Percentiles rank a stretch among this genome's conserved stretches.
Evolutionary conservation across 176 grass and related monocot genomes (phyloP).

Genomic region (Melocanna baccifera): DNA sequence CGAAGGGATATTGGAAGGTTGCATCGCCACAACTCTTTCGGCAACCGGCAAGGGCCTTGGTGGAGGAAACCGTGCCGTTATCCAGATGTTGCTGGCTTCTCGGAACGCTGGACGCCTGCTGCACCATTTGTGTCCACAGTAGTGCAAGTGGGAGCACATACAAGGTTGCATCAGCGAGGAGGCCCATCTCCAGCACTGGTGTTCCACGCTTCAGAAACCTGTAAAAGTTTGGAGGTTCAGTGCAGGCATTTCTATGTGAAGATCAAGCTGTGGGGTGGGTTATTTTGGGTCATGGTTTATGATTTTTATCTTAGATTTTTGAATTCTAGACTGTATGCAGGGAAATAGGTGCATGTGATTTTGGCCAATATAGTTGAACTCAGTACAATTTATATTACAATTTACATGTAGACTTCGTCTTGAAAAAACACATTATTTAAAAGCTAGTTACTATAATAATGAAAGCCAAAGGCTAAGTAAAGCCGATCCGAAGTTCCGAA

Average conservation of each 20-base stretch:
- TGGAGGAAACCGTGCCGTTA: background rate
- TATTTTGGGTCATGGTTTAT: too few relatives aligned
- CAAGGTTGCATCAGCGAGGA: background rate
- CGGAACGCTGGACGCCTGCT: background rate
- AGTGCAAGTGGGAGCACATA: background rate
- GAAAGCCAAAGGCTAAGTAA: too few relatives aligned
- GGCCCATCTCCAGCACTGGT: background rate
- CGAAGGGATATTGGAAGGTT: background rate
- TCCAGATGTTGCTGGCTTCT: background rate
- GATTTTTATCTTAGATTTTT: too few relatives aligned
- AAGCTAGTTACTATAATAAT: too few relatives aligned
- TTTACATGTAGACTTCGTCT: too few relatives aligned
- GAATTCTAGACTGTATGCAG: too few relatives aligned
- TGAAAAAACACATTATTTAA: too few relatives aligned
- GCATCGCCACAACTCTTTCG: background rate
- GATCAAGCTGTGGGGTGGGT: too few relatives aligned
- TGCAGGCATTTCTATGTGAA: background rate
- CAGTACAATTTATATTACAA: too few relatives aligned
- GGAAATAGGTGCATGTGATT: too few relatives aligned
- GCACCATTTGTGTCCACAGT: background rate
- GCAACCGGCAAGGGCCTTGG: background rate
- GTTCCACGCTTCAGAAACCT: background rate
- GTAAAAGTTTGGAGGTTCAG: background rate
- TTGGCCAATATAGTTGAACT: too few relatives aligned
- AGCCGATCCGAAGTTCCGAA: too few relatives aligned